phyloP scores from a whole-genome alignment of 139 green algal genomes.

The Coccomyxa sp. region DNA sequence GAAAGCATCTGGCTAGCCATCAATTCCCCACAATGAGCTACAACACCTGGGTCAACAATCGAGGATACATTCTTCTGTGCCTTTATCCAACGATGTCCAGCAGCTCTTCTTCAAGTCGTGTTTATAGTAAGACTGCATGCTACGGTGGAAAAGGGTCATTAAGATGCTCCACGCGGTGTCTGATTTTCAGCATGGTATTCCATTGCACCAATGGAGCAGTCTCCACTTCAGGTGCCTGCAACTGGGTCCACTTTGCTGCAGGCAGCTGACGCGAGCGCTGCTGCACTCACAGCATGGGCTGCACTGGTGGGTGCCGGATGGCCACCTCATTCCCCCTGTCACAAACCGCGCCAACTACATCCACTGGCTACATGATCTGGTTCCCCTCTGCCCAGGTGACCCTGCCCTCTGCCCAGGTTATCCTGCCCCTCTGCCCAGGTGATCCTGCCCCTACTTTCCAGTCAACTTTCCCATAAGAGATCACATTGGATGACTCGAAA shows the following conservation, averaged over 20 bases:
- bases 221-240: not conserved
- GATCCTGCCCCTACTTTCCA: not conserved
- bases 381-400: constrained; percentile 47
- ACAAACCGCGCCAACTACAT: constrained; percentile 91
- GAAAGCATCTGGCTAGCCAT: not conserved
- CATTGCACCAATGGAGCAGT: not conserved
- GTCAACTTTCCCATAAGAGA: not conserved
- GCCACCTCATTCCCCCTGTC: constrained; percentile 77
- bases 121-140: no score
- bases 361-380: constrained; percentile 86
- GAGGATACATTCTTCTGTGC: not conserved
- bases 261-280: constrained; percentile 69
- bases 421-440: not conserved
- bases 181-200: not conserved
- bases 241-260: constrained; percentile 21
- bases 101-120: not conserved
- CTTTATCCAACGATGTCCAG: not conserved
- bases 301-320: constrained; percentile 67
- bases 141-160: not conserved
- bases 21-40: not conserved
- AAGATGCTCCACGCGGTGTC: not conserved
- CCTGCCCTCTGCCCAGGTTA: not conserved
- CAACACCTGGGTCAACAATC: not conserved
- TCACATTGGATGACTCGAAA: not conserved
- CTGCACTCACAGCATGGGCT: constrained; percentile 67